A percentile compares a stretch with the other conserved stretches of the same genome.
These are phyloP conservation scores for Hanseniaspora clermontiae DNA, from an alignment of 805 yeast species.

Conservation along the genomic window DNA sequence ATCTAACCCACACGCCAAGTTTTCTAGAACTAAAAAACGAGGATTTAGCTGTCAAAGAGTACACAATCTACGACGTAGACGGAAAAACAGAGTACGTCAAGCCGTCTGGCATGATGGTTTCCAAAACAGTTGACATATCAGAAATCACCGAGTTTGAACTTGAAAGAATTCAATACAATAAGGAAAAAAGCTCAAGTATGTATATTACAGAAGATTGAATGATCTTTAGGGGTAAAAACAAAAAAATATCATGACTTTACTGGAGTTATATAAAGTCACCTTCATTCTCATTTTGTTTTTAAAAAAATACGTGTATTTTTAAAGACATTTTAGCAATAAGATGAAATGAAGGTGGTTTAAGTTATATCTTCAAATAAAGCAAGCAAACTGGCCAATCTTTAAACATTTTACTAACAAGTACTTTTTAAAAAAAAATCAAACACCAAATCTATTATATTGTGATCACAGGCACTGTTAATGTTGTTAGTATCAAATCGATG, in stretches of 20 bases:
- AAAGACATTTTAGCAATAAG: background rate
- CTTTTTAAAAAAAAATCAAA: too few species aligned
- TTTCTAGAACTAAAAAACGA: constrained; percentile 45
- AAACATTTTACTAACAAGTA: background rate
- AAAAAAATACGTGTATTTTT: background rate
- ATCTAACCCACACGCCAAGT: constrained; percentile 33
- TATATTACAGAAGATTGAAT: background rate
- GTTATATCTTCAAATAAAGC: too few species aligned
- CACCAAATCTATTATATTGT: background rate
- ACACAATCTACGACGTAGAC: constrained; percentile 1
- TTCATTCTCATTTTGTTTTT: background rate
- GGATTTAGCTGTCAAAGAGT: background rate
- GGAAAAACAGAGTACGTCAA: background rate
- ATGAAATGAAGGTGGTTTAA: background rate
- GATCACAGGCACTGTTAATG: background rate
- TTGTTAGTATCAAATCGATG: background rate
- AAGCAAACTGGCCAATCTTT: too few species aligned
- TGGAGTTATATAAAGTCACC: background rate
- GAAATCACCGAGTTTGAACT: background rate
- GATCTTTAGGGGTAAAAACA: background rate
- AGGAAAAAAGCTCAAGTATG: constrained; percentile 10
- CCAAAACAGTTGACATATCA: background rate
- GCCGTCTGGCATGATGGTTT: background rate
- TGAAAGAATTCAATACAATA: background rate
- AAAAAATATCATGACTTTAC: background rate